Percentiles rank a stretch among this genome's conserved stretches.
These are phyloP conservation scores for Eleusine indica DNA, from an alignment of 176 grass and related monocot species.

Conservation along the genomic window DNA sequence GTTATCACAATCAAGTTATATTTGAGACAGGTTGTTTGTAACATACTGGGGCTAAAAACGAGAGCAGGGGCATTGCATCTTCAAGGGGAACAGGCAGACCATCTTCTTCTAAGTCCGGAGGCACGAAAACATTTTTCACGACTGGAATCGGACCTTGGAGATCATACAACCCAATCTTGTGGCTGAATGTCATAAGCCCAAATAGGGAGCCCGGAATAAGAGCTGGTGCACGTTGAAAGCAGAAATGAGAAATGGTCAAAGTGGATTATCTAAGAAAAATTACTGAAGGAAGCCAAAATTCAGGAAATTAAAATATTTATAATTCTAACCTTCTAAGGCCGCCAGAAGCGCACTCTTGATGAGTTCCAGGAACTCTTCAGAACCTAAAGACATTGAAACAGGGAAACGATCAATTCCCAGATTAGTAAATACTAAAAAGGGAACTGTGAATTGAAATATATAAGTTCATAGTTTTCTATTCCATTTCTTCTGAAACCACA, in stretches of 20 bases:
- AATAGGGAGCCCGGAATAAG: conserved; percentile 86
- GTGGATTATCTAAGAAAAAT: conserved; percentile 4
- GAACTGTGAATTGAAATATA: conserved; percentile 3
- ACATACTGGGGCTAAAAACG: conserved; percentile 93
- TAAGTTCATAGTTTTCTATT: neutral
- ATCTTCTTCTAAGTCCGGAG: conserved; percentile 60
- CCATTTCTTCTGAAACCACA: neutral
- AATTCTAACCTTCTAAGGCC: conserved; percentile 75
- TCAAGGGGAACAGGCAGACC: conserved; percentile 65
- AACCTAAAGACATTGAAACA: conserved; percentile 60
- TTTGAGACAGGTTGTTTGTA: neutral
- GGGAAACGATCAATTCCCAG: neutral
- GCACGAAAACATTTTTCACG: conserved; percentile 92
- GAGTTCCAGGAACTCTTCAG: conserved; percentile 94
- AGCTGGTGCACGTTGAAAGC: conserved; percentile 67
- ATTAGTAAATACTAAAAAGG: neutral
- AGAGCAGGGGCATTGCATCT: conserved; percentile 90
- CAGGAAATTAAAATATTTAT: conserved; percentile 14
- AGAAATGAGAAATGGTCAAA: conserved; percentile 22
- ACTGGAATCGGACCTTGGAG: conserved; percentile 86
- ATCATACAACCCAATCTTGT: conserved; percentile 97
- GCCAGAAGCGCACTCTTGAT: conserved; percentile 89
- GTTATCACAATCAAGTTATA: conserved; percentile 14
- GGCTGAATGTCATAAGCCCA: conserved; percentile 92
- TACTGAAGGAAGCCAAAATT: conserved; percentile 13